phyloP scores from a whole-genome alignment of 192 early-diverging fungal genomes.

The Coemansia sp. region DNA sequence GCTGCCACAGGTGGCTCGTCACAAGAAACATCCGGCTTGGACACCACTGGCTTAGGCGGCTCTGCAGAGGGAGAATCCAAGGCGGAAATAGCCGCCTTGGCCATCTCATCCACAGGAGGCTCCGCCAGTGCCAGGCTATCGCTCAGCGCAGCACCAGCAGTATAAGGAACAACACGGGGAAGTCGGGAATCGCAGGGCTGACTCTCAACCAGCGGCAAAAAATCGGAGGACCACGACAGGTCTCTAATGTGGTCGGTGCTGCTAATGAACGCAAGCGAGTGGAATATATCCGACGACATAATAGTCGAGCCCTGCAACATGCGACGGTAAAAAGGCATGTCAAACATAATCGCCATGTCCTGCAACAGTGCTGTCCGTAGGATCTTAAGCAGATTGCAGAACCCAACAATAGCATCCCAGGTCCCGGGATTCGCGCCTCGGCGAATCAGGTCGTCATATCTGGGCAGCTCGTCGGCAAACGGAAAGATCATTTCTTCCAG shows the following conservation, averaged over 20 bases:
- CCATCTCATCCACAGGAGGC: not conserved
- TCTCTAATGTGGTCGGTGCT: conserved; percentile 6
- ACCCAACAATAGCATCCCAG: conserved; percentile 12
- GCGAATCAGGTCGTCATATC: not conserved
- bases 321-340: conserved; percentile 32
- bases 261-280: conserved; percentile 7
- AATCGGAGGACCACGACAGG: conserved; percentile 13
- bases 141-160: not conserved
- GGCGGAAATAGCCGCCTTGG: not conserved
- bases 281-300: conserved; percentile 20
- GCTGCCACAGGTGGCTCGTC: not conserved
- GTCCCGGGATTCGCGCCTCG: not conserved
- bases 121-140: not conserved
- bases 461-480: conserved; percentile 31
- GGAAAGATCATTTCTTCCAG: conserved; percentile 30
- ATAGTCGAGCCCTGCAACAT: conserved; percentile 26
- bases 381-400: conserved; percentile 35
- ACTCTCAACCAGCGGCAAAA: conserved; percentile 10
- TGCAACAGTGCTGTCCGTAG: conserved; percentile 31
- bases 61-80: not conserved
- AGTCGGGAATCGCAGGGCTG: conserved; percentile 3
- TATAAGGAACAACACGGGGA: conserved; percentile 4
- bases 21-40: not conserved
- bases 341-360: conserved; percentile 30
- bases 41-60: not conserved